Base-by-base conservation (phyloP, 208 protist genomes). In the Leishmania lainsoni region DNA sequence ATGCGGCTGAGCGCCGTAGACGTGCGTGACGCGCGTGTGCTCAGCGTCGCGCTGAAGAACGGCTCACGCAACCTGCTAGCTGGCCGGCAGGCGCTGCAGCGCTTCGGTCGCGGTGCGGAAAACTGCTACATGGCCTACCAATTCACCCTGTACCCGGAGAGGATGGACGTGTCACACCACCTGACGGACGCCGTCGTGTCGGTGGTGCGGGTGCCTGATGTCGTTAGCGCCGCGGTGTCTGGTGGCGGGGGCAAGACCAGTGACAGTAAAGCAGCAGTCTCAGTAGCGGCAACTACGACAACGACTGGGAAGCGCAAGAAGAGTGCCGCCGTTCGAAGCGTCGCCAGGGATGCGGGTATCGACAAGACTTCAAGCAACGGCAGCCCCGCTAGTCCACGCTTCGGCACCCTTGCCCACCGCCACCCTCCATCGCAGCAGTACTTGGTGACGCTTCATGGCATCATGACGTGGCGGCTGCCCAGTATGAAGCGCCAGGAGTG, bases 391-490 rank as follows among this genome's bases (percentile, higher is more conserved):
- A 71, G 48, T 54, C 26, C 66, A 26, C 61, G 80, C 81, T 81
- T 75, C 61, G 78, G 76, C 22, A 35, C 76, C 29, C 61, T 77
- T 39, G 71, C 70, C 5, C 76, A 73, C n/a, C 26, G 66, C 29
- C 59, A 49, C 9, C 76, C 61, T 12, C 48, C 71, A 56, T 75
- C 68, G 52, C 73, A 73, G 16, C 81, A 89, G 69, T 90, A 92
- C 76, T 63, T 95, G 42, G 94, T 95, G 16, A 93, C 90, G 10
- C 79, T 97, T 9, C 94, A 97, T 83, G 92, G 94, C 39, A 49
- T 88, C 32, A 95, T 97, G 90, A 92, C 91, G 22, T 97, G 92
- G 92, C 87, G 83, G 5, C 81, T 93, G 54, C 94, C 94, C 52
- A 95, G 90, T 81, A 96, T 96, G 92, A 89, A 79, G 66, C 77